These are phyloP conservation scores for Pleurotus eryngii DNA, from an alignment of 768 basidiomycete genomes.

Conservation along the genomic window DNA sequence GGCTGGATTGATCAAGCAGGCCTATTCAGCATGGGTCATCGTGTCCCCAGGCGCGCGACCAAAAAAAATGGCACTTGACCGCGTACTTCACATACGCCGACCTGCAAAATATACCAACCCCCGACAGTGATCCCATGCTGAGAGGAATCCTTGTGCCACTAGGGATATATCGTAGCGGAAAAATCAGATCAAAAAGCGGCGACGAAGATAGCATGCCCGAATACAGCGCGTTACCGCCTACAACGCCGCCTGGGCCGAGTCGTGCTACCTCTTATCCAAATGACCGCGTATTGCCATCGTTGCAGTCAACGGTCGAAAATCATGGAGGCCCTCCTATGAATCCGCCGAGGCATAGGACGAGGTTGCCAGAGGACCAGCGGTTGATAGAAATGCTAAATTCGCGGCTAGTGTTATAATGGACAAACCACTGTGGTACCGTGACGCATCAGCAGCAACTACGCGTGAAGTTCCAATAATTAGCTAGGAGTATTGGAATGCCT, in stretches of 20 bases:
- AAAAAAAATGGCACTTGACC: constrained; percentile 67
- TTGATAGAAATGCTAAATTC: constrained; percentile 59
- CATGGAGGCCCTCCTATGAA: constrained; percentile 22
- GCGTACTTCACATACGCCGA: constrained; percentile 52
- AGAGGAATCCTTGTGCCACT: constrained; percentile 41
- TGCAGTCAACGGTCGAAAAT: constrained; percentile 35
- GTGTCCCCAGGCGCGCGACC: constrained; percentile 41
- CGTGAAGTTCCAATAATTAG: background rate
- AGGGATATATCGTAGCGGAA: constrained; percentile 45
- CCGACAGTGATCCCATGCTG: constrained; percentile 41
- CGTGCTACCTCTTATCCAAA: constrained; percentile 14
- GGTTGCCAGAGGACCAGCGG: constrained; percentile 56
- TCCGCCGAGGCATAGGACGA: constrained; percentile 29
- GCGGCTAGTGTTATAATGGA: constrained; percentile 12
- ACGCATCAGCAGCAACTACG: background rate
- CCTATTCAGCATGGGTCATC: constrained; percentile 65
- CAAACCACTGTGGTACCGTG: constrained; percentile 14
- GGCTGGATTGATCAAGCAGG: constrained; percentile 62
- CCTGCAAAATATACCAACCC: constrained; percentile 41
- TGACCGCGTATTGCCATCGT: constrained; percentile 33
- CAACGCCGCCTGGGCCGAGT: constrained; percentile 3
- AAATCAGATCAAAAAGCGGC: constrained; percentile 37
- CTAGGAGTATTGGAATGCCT: background rate
- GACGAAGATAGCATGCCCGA: constrained; percentile 21
- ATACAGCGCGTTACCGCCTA: constrained; percentile 1